Evolutionary conservation across 345 rosid genomes (phyloP).

Genomic region (Syzygium aqueum): DNA sequence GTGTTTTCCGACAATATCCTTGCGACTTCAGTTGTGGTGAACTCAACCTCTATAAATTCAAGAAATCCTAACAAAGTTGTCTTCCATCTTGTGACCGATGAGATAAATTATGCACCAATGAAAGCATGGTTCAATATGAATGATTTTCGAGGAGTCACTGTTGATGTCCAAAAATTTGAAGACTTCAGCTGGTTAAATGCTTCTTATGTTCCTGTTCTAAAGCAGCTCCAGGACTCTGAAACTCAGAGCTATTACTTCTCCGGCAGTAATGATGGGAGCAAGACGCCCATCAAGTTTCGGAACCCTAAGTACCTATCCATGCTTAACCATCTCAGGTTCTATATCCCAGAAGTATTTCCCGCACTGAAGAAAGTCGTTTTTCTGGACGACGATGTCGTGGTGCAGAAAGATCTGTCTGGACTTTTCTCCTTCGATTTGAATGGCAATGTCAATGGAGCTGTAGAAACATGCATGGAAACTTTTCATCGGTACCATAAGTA

Average conservation of each 20-base stretch:
- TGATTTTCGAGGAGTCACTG: conserved; percentile 57
- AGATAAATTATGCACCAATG: conserved; percentile 78
- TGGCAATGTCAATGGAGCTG: conserved; percentile 90
- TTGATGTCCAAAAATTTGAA: conserved; percentile 83
- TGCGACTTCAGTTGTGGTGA: conserved; percentile 90
- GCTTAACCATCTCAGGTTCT: conserved; percentile 89
- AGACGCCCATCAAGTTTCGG: conserved; percentile 86
- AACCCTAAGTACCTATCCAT: conserved; percentile 87
- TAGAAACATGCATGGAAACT: conserved; percentile 96
- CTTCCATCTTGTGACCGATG: conserved; percentile 83
- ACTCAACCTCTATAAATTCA: conserved; percentile 68
- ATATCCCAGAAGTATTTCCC: conserved; percentile 88
- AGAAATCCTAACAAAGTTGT: conserved; percentile 51
- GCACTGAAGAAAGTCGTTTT: conserved; percentile 70
- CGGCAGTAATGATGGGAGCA: conserved; percentile 50
- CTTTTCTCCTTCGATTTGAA: conserved; percentile 65
- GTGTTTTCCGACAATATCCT: conserved; percentile 88
- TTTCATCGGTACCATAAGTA: conserved; percentile 86
- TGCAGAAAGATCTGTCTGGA: conserved; percentile 59
- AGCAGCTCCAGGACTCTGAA: conserved; percentile 90
- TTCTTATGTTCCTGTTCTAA: conserved; percentile 86
- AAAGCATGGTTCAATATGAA: conserved; percentile 79
- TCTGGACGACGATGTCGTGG: conserved; percentile 87
- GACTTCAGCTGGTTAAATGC: conserved; percentile 91
- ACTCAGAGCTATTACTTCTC: conserved; percentile 91